These are phyloP conservation scores for Albophoma yamanashiensis DNA, from an alignment of 2,329 filamentous ascomycete genomes.

Conservation along the genomic window DNA sequence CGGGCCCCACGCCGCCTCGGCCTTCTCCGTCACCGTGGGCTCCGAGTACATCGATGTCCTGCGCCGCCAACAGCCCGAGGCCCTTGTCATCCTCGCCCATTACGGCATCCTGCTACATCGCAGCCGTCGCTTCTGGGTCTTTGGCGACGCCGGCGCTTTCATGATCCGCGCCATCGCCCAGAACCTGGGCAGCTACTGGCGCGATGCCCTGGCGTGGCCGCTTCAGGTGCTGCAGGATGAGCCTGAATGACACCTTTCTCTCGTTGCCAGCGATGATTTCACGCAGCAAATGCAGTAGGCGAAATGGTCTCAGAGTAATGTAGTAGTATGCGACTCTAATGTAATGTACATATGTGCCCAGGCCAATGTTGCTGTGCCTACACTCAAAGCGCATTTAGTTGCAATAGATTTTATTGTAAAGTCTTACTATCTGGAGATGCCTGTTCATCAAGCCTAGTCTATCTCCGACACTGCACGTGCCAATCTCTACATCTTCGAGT, in stretches of 20 bases:
- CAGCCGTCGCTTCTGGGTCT: constrained; percentile 26
- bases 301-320: neutral
- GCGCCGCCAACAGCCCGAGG: constrained; percentile 24
- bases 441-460: neutral
- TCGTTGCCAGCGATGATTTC: neutral
- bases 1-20: constrained; percentile 19
- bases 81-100: constrained; percentile 36
- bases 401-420: neutral
- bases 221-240: constrained; percentile 13
- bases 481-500: neutral
- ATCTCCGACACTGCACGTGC: neutral
- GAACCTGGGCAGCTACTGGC: constrained; percentile 22
- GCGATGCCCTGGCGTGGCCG: constrained; percentile 21
- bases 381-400: neutral
- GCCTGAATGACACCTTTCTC: neutral
- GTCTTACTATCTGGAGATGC: neutral
- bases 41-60: constrained; percentile 23
- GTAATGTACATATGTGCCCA: neutral
- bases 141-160: constrained; percentile 20
- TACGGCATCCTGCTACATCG: constrained; percentile 37
- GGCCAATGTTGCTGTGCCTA: neutral
- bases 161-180: constrained; percentile 20
- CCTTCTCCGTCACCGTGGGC: constrained; percentile 20
- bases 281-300: neutral
- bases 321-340: neutral